These are phyloP conservation scores for Citrus cavaleriei DNA, from an alignment of 345 rosid species.

Conservation along the genomic window DNA sequence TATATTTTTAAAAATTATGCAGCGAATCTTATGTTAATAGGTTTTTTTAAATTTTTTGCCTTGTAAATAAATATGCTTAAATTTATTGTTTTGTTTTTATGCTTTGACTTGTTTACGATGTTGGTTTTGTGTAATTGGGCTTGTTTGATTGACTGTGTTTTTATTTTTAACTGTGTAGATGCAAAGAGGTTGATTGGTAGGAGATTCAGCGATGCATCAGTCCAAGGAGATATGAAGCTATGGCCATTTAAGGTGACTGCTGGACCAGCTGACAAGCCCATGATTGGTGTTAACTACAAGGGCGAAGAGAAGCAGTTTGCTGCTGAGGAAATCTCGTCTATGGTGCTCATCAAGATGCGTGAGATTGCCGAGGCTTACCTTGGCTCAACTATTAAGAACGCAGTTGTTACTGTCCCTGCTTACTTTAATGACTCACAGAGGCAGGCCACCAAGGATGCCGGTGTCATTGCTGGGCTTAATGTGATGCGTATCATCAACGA, in stretches of 20 bases:
- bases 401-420: conserved; percentile 72
- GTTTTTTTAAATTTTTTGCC: too few relatives aligned
- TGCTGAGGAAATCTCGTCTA: conserved; percentile 74
- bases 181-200: conserved; percentile 78
- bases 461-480: conserved; percentile 68
- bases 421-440: conserved; percentile 73
- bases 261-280: conserved; percentile 63
- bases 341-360: conserved; percentile 80
- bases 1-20: too few relatives aligned
- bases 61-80: not conserved
- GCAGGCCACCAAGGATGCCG: conserved; percentile 71
- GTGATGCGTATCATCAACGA: conserved; percentile 73
- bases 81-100: too few relatives aligned
- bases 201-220: conserved; percentile 55
- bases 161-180: conserved; percentile 26
- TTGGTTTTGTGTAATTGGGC: not conserved
- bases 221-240: conserved; percentile 56
- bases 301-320: conserved; percentile 65
- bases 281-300: conserved; percentile 57
- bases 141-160: not conserved
- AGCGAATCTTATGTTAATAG: too few relatives aligned
- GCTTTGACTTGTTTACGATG: not conserved
- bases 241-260: conserved; percentile 67
- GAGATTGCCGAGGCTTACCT: conserved; percentile 75
- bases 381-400: conserved; percentile 51